Conservation (phyloP, 306 rosid species). For the Vigna nakashimae region DNA sequence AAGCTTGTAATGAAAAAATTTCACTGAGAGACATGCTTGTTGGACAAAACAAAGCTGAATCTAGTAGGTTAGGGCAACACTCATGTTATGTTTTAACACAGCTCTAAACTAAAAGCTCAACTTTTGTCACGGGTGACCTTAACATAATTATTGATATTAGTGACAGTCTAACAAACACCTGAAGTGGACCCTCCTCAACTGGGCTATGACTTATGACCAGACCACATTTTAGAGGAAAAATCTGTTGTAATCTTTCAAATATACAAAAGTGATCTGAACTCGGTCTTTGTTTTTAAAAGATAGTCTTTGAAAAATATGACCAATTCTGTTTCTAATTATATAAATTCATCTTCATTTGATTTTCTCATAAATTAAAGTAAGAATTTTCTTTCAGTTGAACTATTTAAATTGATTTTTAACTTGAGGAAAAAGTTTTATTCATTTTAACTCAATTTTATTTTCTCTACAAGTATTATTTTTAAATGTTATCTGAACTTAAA, state of each 20-base stretch:
- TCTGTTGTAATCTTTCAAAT: background rate
- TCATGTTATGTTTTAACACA: background rate
- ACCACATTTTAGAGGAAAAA: background rate
- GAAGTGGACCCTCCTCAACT: conserved; percentile 1
- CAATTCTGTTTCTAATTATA: background rate
- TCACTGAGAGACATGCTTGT: background rate
- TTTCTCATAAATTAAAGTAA: no score
- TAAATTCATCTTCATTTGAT: background rate
- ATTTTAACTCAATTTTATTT: background rate
- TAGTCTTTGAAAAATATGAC: background rate
- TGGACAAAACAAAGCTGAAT: background rate
- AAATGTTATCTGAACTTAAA: background rate
- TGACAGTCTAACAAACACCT: conserved; percentile 19
- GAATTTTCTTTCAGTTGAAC: no score
- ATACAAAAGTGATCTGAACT: background rate
- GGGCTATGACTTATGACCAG: conserved; percentile 10
- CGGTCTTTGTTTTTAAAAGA: background rate
- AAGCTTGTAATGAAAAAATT: background rate
- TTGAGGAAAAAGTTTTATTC: background rate
- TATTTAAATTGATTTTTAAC: background rate
- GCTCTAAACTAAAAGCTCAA: conserved; percentile 2
- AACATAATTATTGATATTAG: conserved; percentile 32
- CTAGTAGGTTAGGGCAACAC: background rate
- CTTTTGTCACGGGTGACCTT: conserved; percentile 7
- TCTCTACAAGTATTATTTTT: background rate